Conservation (phyloP, 768 basidiomycete genomes). For the Amanita pseudoporphyria region DNA sequence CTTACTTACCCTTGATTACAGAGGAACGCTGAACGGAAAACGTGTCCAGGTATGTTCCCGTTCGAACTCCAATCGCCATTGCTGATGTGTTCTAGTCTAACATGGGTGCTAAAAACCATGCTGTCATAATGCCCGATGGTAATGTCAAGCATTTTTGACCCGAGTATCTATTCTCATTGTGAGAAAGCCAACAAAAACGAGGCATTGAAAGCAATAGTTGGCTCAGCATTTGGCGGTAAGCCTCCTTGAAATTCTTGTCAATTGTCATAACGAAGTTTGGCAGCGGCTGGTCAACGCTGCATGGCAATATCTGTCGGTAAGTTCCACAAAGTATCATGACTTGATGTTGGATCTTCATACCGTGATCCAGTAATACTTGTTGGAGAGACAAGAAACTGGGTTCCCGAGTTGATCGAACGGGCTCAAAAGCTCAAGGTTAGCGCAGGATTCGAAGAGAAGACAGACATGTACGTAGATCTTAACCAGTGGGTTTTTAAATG, state of each 20-base stretch:
- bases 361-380: conserved; percentile 57
- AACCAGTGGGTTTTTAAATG: background rate
- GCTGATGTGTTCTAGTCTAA: conserved; percentile 26
- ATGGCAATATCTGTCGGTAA: conserved; percentile 92
- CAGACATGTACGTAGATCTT: conserved; percentile 55
- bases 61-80: background rate
- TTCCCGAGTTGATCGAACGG: conserved; percentile 78
- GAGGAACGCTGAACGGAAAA: conserved; percentile 81
- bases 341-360: background rate
- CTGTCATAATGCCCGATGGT: conserved; percentile 92
- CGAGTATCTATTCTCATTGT: background rate
- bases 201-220: conserved; percentile 84
- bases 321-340: conserved; percentile 14
- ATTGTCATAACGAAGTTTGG: conserved; percentile 11
- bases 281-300: conserved; percentile 93
- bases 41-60: conserved; percentile 55
- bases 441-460: conserved; percentile 81
- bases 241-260: background rate
- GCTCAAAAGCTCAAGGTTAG: conserved; percentile 72
- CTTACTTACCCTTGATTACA: conserved; percentile 17
- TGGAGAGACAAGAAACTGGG: conserved; percentile 70
- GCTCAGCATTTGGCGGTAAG: conserved; percentile 87
- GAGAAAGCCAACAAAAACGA: conserved; percentile 79
- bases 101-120: conserved; percentile 97
- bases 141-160: conserved; percentile 11